Base-by-base conservation (phyloP, 768 basidiomycete species). In the Amanita phalloides region DNA sequence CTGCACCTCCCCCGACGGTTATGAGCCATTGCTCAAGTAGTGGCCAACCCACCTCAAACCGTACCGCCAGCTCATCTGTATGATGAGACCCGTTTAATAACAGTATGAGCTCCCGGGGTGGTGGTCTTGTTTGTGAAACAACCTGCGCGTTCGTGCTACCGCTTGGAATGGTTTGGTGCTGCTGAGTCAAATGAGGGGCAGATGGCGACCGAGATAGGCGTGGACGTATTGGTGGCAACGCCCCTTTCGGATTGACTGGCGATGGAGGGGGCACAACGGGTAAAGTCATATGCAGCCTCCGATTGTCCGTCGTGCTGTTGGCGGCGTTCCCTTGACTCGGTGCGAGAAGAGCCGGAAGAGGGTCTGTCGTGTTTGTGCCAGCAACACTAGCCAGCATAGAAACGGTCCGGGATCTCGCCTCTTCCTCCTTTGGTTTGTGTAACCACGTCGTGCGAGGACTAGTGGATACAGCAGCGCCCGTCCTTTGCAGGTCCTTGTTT, bases 61-160 rank as follows among this genome's bases (percentile, higher is more conserved):
- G 76, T 23, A 87, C 81, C 43, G 86, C 84, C 41, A 98, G 68
- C 67, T 97, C 94, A 61, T 98, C 95, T 1, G 90, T 85, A 64
- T 93, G 86, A 64, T 92, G 93, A 51, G 84, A 86, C 7, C 95
- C 96, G 60, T 98, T 85, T 10, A 98, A 71, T 53, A 90, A 64
- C 2, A 71, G 55, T 25, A 74, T 58, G 23, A 93, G 58, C 10
- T 79, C 78, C 4, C 71, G 68, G 6, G 88, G 88, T 57, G 75
- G 23, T 78, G n/a, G 66, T 58, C 23, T 54, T 62, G 57, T 58
- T 64, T 45, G 46, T 55, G 53, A 66, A 55, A 20, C 62, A 54
- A 45, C 55, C 26, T 62, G 53, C 14, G 35, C 28, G 20, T 10
- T 41, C 56, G 11, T 35, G 21, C 38, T 46, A 60, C 56, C 43